Conservation (phyloP, 2,329 filamentous ascomycete species). For the Exophiala dermatitidis region DNA sequence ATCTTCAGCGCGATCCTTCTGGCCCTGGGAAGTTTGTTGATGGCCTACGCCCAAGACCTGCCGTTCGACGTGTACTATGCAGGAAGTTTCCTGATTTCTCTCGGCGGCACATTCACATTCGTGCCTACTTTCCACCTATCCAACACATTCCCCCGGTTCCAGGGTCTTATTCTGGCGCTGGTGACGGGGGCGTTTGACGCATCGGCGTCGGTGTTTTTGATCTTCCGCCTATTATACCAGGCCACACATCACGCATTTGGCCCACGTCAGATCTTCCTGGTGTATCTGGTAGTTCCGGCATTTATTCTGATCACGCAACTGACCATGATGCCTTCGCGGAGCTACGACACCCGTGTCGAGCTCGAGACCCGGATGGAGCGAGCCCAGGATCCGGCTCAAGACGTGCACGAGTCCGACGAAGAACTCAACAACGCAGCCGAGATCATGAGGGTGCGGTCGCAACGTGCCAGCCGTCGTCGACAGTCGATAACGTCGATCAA, state of each 20-base stretch:
- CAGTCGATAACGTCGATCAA: constrained; percentile 62
- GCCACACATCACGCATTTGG: constrained; percentile 36
- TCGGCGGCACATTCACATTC: constrained; percentile 73
- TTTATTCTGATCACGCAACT: constrained; percentile 59
- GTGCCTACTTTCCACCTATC: constrained; percentile 76
- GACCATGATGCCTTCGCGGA: constrained; percentile 60
- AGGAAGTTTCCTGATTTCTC: constrained; percentile 66
- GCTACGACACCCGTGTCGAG: constrained; percentile 73
- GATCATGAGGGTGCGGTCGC: constrained; percentile 42
- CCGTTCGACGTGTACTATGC: constrained; percentile 68
- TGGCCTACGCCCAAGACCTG: constrained; percentile 59
- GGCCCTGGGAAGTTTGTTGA: constrained; percentile 58
- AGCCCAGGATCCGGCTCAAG: constrained; percentile 32
- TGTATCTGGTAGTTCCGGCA: constrained; percentile 63
- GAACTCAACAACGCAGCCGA: constrained; percentile 47
- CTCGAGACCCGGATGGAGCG: constrained; percentile 62
- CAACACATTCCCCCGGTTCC: constrained; percentile 69
- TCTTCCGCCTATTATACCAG: constrained; percentile 67
- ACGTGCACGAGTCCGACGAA: constrained; percentile 43
- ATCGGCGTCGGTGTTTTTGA: constrained; percentile 68
- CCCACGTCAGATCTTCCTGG: constrained; percentile 61
- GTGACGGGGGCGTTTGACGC: constrained; percentile 78
- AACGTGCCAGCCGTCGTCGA: constrained; percentile 54
- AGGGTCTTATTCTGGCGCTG: constrained; percentile 67
- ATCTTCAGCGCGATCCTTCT: constrained; percentile 62